Percentiles rank a stretch among this genome's conserved stretches.
phyloP scores from a whole-genome alignment of 352 stramenopile species.

The Pythium oligandrum region DNA sequence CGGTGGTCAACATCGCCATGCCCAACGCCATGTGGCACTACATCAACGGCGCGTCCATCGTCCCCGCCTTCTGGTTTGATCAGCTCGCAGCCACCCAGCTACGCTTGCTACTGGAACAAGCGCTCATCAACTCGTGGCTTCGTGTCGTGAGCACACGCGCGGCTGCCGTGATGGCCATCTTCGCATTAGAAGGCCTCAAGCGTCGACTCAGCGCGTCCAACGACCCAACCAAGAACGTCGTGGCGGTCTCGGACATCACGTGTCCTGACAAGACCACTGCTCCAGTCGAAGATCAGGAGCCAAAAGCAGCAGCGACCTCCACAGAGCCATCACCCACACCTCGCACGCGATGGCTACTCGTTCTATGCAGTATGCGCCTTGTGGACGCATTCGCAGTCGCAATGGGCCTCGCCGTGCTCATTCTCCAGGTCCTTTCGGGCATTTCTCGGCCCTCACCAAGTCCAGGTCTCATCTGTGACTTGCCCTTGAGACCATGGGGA shows the following conservation, averaged over 20 bases:
- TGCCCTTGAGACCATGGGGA: too few species aligned
- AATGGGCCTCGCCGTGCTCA: too few species aligned
- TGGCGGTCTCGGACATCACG: neutral
- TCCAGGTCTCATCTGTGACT: too few species aligned
- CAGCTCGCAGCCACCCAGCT: slow-evolving; percentile 5
- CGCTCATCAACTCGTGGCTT: slow-evolving; percentile 1
- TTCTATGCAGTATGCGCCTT: too few species aligned
- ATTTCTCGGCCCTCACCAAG: too few species aligned
- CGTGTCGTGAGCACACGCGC: slow-evolving; percentile 6
- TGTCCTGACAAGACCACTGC: neutral
- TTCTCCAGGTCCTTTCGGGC: too few species aligned
- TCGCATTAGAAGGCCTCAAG: slow-evolving; percentile 10
- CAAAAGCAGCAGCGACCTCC: too few species aligned
- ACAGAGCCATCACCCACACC: too few species aligned
- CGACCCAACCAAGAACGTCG: neutral
- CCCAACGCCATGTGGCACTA: slow-evolving; percentile 4
- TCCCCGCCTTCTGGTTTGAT: slow-evolving; percentile 3
- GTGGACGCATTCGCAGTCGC: too few species aligned
- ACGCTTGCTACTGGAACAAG: slow-evolving; percentile 2
- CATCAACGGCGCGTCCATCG: neutral
- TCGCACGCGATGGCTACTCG: too few species aligned
- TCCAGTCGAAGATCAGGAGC: too few species aligned
- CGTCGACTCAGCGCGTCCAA: neutral
- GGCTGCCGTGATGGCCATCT: slow-evolving; percentile 4
- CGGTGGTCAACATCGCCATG: slow-evolving; percentile 6